Base-by-base conservation (phyloP, 2,329 filamentous ascomycete species). In the Penicillium hordei region DNA sequence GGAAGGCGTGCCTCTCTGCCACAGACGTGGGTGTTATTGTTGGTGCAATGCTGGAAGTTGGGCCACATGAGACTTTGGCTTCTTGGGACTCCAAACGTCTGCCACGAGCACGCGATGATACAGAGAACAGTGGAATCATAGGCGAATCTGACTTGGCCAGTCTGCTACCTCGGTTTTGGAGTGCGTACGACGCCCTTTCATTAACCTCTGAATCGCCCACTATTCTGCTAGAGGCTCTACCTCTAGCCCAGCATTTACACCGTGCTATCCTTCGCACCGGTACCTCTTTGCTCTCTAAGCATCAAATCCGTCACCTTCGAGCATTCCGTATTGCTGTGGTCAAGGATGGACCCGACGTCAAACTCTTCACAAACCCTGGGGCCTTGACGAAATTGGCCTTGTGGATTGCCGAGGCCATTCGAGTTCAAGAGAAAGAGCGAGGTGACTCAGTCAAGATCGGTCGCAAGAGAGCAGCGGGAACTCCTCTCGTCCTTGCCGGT, bases 261-360 rank as follows among this genome's bases (percentile, higher is more conserved):
- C 87, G 91, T 36, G 93, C 94, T 40, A 97, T 99, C 61, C 90
- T 97, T 60, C 89, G 91, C 48, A 96, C 93, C 0, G 94, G 94
- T 38, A 96, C 92, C 1, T 89, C 90, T 0, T 82, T 99, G 29
- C 89, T 99, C 59, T 90, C 91, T 64, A 99, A 99, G 78, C 89
- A 90, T 58, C 93, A 97, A 68, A 96, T 99, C 71, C 90, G 91
- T 38, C 92, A 97, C 72, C 81, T 99, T 17, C 87, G 91, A 48
- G 90, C 93, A 0, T 99, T 97, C 74, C 90, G 94, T 49, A 92
- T 99, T 83, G 95, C 90, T 34, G 89, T 97, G 4, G 92, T 99
- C 66, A 96, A 95, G 72, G 94, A 97, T 69, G 92, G 93, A 0
- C 91, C 93, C 0, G 94, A 97, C 67, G 89, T 96, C 0, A 78